phyloP scores from a whole-genome alignment of 2,329 filamentous ascomycete species.

The Fusarium albidum region DNA sequence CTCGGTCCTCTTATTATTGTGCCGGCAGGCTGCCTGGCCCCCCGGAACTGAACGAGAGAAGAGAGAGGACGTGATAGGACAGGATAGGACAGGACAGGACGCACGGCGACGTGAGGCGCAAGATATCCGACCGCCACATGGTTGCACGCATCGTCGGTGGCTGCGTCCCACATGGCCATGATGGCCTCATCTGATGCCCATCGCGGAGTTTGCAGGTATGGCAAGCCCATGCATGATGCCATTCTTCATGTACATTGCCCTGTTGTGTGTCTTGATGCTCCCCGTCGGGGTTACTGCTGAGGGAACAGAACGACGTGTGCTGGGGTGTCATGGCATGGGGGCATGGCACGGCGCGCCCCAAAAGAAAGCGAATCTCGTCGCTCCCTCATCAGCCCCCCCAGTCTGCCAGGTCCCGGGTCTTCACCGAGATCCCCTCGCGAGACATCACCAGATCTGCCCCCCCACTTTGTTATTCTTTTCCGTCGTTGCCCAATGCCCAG shows the following conservation, averaged over 20 bases:
- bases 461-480: conserved; percentile 9
- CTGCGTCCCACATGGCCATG: conserved; percentile 4
- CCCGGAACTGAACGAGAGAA: too few relatives aligned
- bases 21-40: not conserved
- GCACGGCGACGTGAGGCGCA: conserved; percentile 1
- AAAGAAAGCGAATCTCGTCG: conserved; percentile 3
- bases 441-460: conserved; percentile 34
- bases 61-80: too few relatives aligned
- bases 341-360: not conserved
- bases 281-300: not conserved
- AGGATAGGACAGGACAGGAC: not conserved
- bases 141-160: conserved; percentile 9
- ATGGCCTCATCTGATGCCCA: conserved; percentile 23
- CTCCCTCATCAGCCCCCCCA: not conserved
- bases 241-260: conserved; percentile 15
- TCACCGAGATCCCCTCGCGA: conserved; percentile 36
- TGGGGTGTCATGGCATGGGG: conserved; percentile 13
- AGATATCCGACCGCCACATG: conserved; percentile 11
- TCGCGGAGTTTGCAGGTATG: conserved; percentile 3
- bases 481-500: conserved; percentile 19
- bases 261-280: conserved; percentile 3
- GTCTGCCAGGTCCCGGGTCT: conserved; percentile 25
- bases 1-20: not conserved
- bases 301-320: not conserved
- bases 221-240: conserved; percentile 31